Conservation (phyloP, 305 asterid species). For the Striga hermonthica region DNA sequence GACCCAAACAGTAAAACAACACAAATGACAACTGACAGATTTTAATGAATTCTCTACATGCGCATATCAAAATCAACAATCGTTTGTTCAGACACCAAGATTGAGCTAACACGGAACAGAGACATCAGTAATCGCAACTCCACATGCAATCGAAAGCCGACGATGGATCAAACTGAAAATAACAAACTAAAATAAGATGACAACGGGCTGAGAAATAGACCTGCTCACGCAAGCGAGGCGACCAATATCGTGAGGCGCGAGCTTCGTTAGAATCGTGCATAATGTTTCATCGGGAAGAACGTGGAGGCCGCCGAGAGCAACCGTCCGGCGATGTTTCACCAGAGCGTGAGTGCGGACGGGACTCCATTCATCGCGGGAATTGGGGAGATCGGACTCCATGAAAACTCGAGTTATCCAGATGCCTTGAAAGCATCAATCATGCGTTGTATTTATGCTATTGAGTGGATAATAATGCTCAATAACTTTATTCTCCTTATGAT, state of each 20-base stretch:
- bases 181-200: neutral
- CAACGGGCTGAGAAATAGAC: slow-evolving; percentile 31
- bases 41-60: slow-evolving; percentile 17
- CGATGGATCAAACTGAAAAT: neutral
- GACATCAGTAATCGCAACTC: slow-evolving; percentile 16
- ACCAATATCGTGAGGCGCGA: slow-evolving; percentile 71
- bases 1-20: neutral
- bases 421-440: neutral
- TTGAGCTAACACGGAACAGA: slow-evolving; percentile 7
- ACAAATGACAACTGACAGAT: neutral
- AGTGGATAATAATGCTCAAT: slow-evolving; percentile 11
- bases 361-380: slow-evolving; percentile 23
- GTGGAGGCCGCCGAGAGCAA: slow-evolving; percentile 69
- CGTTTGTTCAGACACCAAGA: slow-evolving; percentile 1
- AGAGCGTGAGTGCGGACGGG: slow-evolving; percentile 18
- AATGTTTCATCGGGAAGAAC: slow-evolving; percentile 75
- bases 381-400: slow-evolving; percentile 25
- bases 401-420: neutral
- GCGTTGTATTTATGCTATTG: slow-evolving; percentile 35
- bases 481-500: neutral
- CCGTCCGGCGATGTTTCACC: slow-evolving; percentile 55
- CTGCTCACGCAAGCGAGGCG: slow-evolving; percentile 95
- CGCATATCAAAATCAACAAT: neutral
- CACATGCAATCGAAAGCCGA: slow-evolving; percentile 19
- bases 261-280: slow-evolving; percentile 45